Conservation (phyloP, 202 grass and related monocot genomes). For the Panicum virgatum region DNA sequence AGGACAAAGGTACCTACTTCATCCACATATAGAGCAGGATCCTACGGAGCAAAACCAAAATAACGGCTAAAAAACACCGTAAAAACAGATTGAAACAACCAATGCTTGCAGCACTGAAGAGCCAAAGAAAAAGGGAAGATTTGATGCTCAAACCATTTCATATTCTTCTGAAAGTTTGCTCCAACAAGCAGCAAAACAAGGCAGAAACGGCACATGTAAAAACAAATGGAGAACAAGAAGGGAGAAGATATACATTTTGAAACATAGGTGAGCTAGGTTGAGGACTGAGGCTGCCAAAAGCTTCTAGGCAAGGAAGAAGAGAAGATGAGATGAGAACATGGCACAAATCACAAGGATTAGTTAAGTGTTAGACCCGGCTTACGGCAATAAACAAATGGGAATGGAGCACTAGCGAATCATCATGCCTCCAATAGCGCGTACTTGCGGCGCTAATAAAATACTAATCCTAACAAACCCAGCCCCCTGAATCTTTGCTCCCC, state of each 20-base stretch:
- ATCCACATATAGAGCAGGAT: conserved; percentile 1
- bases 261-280: conserved; percentile 25
- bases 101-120: not conserved
- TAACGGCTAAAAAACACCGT: not conserved
- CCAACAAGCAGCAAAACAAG: not conserved
- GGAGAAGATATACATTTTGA: not conserved
- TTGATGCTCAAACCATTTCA: not conserved
- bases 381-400: conserved; percentile 46
- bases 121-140: not conserved
- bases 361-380: conserved; percentile 42
- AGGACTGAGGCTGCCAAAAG: not conserved
- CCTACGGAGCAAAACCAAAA: not conserved
- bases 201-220: not conserved
- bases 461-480: conserved; percentile 46
- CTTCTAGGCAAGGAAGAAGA: conserved; percentile 7
- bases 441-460: conserved; percentile 61
- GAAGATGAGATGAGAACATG: not conserved
- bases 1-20: not conserved
- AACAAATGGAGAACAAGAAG: not conserved
- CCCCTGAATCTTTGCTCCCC: conserved; percentile 44
- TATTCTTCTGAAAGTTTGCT: not conserved
- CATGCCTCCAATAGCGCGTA: conserved; percentile 52
- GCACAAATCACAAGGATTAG: conserved; percentile 50
- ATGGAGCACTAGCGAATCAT: conserved; percentile 42
- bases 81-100: not conserved